phyloP scores from a whole-genome alignment of 2,329 filamentous ascomycete genomes.

The Talaromyces sp. region DNA sequence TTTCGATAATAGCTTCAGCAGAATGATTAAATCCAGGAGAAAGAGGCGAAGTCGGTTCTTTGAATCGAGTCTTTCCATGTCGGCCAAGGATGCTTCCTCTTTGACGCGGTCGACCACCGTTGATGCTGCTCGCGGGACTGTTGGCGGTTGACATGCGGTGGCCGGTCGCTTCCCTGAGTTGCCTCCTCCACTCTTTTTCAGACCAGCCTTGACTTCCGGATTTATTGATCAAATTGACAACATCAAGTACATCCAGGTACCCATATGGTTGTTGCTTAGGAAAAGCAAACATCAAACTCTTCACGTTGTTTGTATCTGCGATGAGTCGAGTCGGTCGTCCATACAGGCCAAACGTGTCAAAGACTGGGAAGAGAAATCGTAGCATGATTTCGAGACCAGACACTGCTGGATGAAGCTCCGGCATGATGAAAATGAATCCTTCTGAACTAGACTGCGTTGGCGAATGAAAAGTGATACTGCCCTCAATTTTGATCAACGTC shows the following conservation, averaged over 20 bases:
- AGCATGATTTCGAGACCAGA: constrained; percentile 94
- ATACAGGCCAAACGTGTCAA: constrained; percentile 88
- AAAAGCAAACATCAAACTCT: constrained; percentile 98
- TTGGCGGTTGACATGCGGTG: constrained; percentile 37
- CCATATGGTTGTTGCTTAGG: constrained; percentile 82
- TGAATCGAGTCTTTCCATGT: constrained; percentile 35
- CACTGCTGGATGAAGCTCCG: constrained; percentile 85
- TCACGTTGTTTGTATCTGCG: constrained; percentile 78
- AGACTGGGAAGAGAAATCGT: constrained; percentile 86
- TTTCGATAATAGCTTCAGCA: constrained; percentile 34
- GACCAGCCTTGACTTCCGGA: constrained; percentile 73
- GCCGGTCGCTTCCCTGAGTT: constrained; percentile 82
- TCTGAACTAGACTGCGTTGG: constrained; percentile 73
- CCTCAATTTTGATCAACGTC: constrained; percentile 89
- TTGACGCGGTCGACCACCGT: constrained; percentile 49
- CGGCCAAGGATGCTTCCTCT: constrained; percentile 37
- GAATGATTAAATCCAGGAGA: constrained; percentile 34
- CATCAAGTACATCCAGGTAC: constrained; percentile 84
- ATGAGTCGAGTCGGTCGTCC: constrained; percentile 82
- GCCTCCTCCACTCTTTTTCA: constrained; percentile 84
- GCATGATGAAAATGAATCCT: constrained; percentile 97
- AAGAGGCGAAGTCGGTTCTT: constrained; percentile 24
- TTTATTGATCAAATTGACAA: constrained; percentile 72
- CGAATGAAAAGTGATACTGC: constrained; percentile 80
- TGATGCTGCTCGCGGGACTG: constrained; percentile 52